Base-by-base conservation (phyloP, 2,329 filamentous ascomycete species). In the Hypoxylon sp. region DNA sequence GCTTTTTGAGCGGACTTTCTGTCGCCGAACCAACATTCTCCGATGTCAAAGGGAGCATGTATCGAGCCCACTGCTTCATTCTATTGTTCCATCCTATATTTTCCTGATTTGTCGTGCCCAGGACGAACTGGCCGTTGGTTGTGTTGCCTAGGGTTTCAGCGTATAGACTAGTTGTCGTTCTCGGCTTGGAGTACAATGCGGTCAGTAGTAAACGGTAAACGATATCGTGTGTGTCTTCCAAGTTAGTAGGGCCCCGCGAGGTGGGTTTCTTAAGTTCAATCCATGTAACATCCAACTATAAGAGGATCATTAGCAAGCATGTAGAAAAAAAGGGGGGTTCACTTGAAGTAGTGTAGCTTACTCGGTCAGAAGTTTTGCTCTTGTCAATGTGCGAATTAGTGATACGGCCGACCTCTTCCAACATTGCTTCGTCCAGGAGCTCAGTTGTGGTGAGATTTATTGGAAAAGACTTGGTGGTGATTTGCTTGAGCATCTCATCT, bases 161-260 rank as follows among this genome's bases (percentile, higher is more conserved):
- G 25, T 63, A 58, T 1, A 73, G 59, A n/a, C 21, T 31, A n/a
- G 54, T 51, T 5, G 57, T 61, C 4, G 49, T 57, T 11, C 56
- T 60, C 2, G 55, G 45, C 7, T 58, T 54, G 4, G 64, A 54
- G 2, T 59, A 58, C 21, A 61, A 68, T 7, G 69, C 69, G 3
- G 69, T 70, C 23, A 73, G 63, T 2, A 82, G 62, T 3, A 81
- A 69, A 20, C 80, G 75, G 35, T 72, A 63, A 11, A 79, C 77
- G 9, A 75, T 65, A 30, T 82, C 77, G 23, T 68, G 68, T 1
- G 68, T 61, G 43, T 73, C 68, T 60, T 81, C 76, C 4, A 71
- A 63, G 12, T 2, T 20, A 2, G 23, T 17, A 9, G 51, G 23
- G 8, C 46, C 38, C 17, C 41, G 19, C 9, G 51, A 42, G 17